phyloP scores from a whole-genome alignment of 805 yeast species.

The Metschnikowia aberdeeniae region DNA sequence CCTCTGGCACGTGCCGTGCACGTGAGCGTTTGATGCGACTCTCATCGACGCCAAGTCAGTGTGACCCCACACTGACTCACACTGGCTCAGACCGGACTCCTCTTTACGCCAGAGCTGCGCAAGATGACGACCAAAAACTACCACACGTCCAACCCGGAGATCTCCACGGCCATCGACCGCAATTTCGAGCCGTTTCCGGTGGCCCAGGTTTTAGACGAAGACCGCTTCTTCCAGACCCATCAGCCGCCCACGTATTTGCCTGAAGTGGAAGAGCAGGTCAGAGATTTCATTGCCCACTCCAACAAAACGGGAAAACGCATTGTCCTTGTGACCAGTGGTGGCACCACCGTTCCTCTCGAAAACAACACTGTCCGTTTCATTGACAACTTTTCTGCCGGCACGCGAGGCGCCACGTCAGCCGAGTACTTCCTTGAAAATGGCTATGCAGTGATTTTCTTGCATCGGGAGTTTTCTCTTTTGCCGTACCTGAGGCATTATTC shows the following conservation, averaged over 20 bases:
- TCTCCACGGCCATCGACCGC: conserved; percentile 76
- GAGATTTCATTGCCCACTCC: conserved; percentile 60
- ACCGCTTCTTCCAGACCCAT: conserved; percentile 67
- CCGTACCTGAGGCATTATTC: conserved; percentile 92
- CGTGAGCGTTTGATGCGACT: background rate
- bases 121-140: conserved; percentile 12
- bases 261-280: conserved; percentile 53
- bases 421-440: conserved; percentile 83
- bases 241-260: conserved; percentile 70
- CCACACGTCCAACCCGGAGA: conserved; percentile 65
- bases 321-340: conserved; percentile 90
- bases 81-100: no score
- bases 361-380: conserved; percentile 95
- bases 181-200: conserved; percentile 71
- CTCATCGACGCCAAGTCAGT: no score
- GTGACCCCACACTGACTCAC: background rate
- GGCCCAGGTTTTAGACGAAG: conserved; percentile 70
- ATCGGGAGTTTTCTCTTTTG: conserved; percentile 84
- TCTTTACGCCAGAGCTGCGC: background rate
- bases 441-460: conserved; percentile 88
- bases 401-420: conserved; percentile 95
- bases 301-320: conserved; percentile 44
- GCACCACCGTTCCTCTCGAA: conserved; percentile 96
- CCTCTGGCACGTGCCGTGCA: background rate
- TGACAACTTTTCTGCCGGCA: conserved; percentile 96